A percentile compares a stretch with the other conserved stretches of the same genome.
Evolutionary conservation across 1,284 basidiomycete species (phyloP).

Genomic region (Ganoderma multipileum): DNA sequence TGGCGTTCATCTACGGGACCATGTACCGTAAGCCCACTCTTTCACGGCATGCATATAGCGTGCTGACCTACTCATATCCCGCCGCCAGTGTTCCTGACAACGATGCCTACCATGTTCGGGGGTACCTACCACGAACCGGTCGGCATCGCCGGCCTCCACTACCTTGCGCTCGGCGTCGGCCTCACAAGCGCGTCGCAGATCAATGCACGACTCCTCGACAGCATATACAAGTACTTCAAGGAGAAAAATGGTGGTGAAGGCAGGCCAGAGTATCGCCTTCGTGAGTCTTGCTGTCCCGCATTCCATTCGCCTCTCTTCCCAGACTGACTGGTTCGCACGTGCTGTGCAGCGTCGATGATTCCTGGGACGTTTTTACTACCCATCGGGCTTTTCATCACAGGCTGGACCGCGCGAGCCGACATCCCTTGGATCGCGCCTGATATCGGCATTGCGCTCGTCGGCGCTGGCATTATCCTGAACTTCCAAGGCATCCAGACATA

Average conservation of each 20-base stretch:
- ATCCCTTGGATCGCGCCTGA: slow-evolving; percentile 75
- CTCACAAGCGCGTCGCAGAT: slow-evolving; percentile 59
- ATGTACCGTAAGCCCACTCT: slow-evolving; percentile 55
- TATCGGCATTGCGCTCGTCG: slow-evolving; percentile 63
- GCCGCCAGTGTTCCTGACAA: slow-evolving; percentile 63
- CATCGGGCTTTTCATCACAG: slow-evolving; percentile 65
- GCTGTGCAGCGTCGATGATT: slow-evolving; percentile 59
- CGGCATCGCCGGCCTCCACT: slow-evolving; percentile 67
- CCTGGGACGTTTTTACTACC: slow-evolving; percentile 62
- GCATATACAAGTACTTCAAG: slow-evolving; percentile 58
- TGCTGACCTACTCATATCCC: not conserved
- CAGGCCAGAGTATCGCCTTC: slow-evolving; percentile 59
- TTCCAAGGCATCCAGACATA: slow-evolving; percentile 70
- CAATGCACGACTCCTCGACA: slow-evolving; percentile 64
- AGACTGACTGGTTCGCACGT: not conserved
- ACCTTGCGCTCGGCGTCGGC: slow-evolving; percentile 69
- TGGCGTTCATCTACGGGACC: slow-evolving; percentile 58
- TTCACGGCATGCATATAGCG: not conserved
- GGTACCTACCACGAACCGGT: slow-evolving; percentile 54
- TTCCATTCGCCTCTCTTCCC: not conserved
- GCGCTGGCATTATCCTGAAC: slow-evolving; percentile 58
- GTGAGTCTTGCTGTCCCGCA: slow-evolving; percentile 25
- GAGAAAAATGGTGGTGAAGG: slow-evolving; percentile 58
- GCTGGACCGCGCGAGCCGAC: slow-evolving; percentile 66
- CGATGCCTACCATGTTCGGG: slow-evolving; percentile 67